Conservation (phyloP, 140 eudicot genomes). For the Senecio squalidus region DNA sequence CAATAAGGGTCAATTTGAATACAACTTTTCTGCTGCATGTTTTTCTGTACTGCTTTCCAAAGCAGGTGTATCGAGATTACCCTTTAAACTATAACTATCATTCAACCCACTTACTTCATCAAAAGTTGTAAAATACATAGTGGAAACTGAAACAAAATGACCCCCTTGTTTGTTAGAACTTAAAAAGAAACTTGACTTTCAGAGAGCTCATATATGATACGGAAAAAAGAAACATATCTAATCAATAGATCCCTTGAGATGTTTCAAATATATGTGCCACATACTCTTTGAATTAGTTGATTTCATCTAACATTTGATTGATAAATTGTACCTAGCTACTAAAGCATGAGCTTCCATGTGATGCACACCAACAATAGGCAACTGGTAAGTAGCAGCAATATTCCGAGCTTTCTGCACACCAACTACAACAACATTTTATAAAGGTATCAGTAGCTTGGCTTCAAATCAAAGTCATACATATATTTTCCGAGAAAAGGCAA, state of each 20-base stretch:
- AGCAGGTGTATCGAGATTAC: slow-evolving; percentile 21
- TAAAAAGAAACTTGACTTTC: slow-evolving; percentile 8
- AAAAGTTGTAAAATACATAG: slow-evolving; percentile 8
- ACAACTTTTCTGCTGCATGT: slow-evolving; percentile 24
- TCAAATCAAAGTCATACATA: not conserved
- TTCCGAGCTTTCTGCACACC: slow-evolving; percentile 95
- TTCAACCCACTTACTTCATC: slow-evolving; percentile 17
- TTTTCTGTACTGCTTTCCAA: slow-evolving; percentile 30
- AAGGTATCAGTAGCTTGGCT: slow-evolving; percentile 7
- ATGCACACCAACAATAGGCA: slow-evolving; percentile 89
- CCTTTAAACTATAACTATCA: slow-evolving; percentile 15
- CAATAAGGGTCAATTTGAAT: slow-evolving; percentile 24
- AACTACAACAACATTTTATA: slow-evolving; percentile 42
- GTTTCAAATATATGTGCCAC: not conserved
- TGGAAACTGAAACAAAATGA: slow-evolving; percentile 19
- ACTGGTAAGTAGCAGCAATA: slow-evolving; percentile 57
- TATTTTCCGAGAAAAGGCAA: slow-evolving; percentile 3
- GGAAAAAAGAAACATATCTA: not conserved
- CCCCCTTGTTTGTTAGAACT: slow-evolving; percentile 6
- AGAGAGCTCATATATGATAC: not conserved
- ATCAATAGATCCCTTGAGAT: not conserved
- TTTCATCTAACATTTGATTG: not conserved
- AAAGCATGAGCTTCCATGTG: slow-evolving; percentile 99
- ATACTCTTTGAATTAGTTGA: slow-evolving; percentile 1
- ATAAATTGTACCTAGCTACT: slow-evolving; percentile 68